Evolutionary conservation across 352 stramenopile genomes (phyloP).

Genomic region (Blastocystis sp.): DNA sequence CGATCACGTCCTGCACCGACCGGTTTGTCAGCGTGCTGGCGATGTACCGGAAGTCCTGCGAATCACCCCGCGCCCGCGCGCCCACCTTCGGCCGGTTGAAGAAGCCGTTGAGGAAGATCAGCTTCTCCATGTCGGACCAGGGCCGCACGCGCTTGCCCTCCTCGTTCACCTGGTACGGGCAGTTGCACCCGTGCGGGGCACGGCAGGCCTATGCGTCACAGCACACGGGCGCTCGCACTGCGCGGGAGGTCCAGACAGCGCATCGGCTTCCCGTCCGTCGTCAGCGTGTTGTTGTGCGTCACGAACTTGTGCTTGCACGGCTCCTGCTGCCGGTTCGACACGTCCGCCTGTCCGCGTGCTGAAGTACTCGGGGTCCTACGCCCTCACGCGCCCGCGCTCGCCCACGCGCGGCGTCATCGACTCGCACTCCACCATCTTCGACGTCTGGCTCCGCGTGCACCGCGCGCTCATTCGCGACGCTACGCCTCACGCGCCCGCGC

Average conservation of each 20-base stretch:
- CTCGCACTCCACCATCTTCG: conserved; percentile 50
- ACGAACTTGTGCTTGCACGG: conserved; percentile 2
- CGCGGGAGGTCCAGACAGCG: conserved; percentile 41
- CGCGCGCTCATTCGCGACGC: conserved; percentile 13
- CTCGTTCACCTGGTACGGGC: conserved; percentile 36
- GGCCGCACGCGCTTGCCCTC: conserved; percentile 27
- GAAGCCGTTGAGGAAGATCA: conserved; percentile 64
- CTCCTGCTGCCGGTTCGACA: conserved; percentile 13
- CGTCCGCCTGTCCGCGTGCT: conserved; percentile 30
- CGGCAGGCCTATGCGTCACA: background rate
- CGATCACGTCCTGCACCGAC: conserved; percentile 37
- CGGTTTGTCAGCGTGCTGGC: conserved; percentile 51
- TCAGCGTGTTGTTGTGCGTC: conserved; percentile 47
- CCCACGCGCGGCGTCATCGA: conserved; percentile 15
- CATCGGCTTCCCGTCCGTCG: conserved; percentile 52
- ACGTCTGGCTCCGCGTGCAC: conserved; percentile 47
- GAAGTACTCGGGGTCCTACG: conserved; percentile 52
- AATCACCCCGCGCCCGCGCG: background rate
- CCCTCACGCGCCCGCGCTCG: background rate
- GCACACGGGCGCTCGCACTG: background rate
- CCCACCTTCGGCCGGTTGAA: conserved; percentile 56
- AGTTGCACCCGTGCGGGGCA: conserved; percentile 27
- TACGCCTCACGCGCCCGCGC: background rate
- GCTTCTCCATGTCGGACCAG: conserved; percentile 62
- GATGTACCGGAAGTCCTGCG: conserved; percentile 62